phyloP scores from a whole-genome alignment of 495 filamentous ascomycete species.

The Tirmania nivea region DNA sequence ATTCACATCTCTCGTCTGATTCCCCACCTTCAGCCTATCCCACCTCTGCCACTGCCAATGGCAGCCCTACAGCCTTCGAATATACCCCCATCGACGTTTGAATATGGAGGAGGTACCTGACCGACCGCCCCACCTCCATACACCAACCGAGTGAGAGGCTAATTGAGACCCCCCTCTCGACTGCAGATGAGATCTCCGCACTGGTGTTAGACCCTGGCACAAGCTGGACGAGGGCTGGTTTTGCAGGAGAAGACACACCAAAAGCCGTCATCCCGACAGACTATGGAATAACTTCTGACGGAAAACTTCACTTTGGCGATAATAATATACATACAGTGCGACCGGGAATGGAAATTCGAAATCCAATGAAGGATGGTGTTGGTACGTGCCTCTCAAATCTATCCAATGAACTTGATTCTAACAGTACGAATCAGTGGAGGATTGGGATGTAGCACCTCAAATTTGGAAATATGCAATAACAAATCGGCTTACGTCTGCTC shows the following conservation, averaged over 20 bases:
- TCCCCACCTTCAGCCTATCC: background rate
- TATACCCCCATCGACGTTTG: slow-evolving; percentile 16
- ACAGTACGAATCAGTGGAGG: slow-evolving; percentile 37
- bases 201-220: slow-evolving; percentile 92
- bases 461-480: slow-evolving; percentile 78
- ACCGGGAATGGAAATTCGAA: slow-evolving; percentile 54
- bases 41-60: slow-evolving; percentile 2
- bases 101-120: slow-evolving; percentile 16
- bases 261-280: slow-evolving; percentile 79
- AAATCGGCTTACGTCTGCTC: slow-evolving; percentile 55
- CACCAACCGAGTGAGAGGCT: background rate
- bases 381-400: slow-evolving; percentile 1
- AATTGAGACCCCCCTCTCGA: background rate
- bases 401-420: no score
- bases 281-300: slow-evolving; percentile 41
- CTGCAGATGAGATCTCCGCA: slow-evolving; percentile 78
- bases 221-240: slow-evolving; percentile 75
- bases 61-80: slow-evolving; percentile 13
- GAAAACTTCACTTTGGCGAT: slow-evolving; percentile 61
- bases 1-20: background rate
- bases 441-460: slow-evolving; percentile 81
- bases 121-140: background rate
- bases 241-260: slow-evolving; percentile 90
- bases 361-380: slow-evolving; percentile 77
- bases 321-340: slow-evolving; percentile 61